Conservation (phyloP, 495 filamentous ascomycete genomes). For the Elasticomyces elasticus region DNA sequence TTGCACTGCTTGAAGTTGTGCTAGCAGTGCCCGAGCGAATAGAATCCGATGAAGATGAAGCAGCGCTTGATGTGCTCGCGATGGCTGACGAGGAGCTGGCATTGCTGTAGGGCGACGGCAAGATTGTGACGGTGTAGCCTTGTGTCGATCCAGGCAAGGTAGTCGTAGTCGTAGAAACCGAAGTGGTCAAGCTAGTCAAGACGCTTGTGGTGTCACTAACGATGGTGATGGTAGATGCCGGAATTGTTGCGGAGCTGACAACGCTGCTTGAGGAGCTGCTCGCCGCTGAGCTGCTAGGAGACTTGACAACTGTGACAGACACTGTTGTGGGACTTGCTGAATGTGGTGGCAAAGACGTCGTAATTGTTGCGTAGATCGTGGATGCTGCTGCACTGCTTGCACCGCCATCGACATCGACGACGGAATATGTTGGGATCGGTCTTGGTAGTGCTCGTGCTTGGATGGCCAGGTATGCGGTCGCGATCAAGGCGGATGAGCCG, state of each 20-base stretch:
- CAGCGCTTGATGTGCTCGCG: not conserved
- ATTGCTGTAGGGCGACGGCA: constrained; percentile 1
- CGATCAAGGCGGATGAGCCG: not conserved
- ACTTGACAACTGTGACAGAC: constrained; percentile 14
- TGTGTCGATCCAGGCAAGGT: not conserved
- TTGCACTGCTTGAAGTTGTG: too few relatives aligned
- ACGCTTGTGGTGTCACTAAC: not conserved
- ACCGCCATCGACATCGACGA: constrained; percentile 23
- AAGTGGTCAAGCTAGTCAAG: not conserved
- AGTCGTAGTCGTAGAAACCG: not conserved
- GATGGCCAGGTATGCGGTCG: constrained; percentile 4
- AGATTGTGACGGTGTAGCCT: not conserved
- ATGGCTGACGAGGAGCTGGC: not conserved
- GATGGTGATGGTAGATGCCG: not conserved
- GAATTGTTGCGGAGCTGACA: not conserved
- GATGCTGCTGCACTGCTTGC: not conserved
- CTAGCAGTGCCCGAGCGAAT: too few relatives aligned
- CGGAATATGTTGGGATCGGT: constrained; percentile 19
- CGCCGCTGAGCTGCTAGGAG: constrained; percentile 1
- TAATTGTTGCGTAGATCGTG: constrained; percentile 15
- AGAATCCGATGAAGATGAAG: not conserved
- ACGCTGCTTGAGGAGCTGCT: not conserved
- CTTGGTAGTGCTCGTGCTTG: constrained; percentile 16
- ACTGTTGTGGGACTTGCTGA: constrained; percentile 10
- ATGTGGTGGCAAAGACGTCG: not conserved